Conservation (phyloP, 768 basidiomycete species). For the Agaricus blazei region DNA sequence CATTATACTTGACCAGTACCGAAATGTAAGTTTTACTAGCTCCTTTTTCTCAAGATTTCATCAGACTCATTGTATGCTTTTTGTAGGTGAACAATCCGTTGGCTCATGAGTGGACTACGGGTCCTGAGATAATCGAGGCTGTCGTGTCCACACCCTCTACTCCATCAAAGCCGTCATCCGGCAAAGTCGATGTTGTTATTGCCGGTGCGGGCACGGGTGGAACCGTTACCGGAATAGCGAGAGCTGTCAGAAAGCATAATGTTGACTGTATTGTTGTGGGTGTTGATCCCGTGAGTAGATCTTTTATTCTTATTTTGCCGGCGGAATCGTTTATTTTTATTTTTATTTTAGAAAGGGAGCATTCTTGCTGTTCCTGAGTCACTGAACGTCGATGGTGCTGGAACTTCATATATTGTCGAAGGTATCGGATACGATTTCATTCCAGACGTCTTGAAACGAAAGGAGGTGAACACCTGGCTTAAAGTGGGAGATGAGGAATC, state of each 20-base stretch:
- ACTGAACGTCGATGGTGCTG: conserved; percentile 52
- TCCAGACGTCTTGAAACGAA: conserved; percentile 68
- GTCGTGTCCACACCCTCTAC: conserved; percentile 64
- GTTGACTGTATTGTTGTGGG: conserved; percentile 71
- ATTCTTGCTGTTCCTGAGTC: conserved; percentile 70
- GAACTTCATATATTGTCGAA: conserved; percentile 71
- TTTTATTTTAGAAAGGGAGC: conserved; percentile 66
- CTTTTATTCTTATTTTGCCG: neutral
- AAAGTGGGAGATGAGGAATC: conserved; percentile 83
- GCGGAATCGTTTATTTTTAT: neutral
- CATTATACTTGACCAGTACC: conserved; percentile 91
- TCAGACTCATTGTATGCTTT: conserved; percentile 8
- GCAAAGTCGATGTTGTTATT: conserved; percentile 76
- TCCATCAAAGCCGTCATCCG: conserved; percentile 50
- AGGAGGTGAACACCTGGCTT: conserved; percentile 71
- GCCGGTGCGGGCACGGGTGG: conserved; percentile 94
- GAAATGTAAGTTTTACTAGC: conserved; percentile 46
- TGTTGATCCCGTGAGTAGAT: conserved; percentile 74
- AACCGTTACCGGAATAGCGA: conserved; percentile 84
- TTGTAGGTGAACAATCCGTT: conserved; percentile 74
- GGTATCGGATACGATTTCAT: conserved; percentile 98
- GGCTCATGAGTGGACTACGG: conserved; percentile 89
- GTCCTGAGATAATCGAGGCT: conserved; percentile 85
- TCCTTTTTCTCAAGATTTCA: neutral
- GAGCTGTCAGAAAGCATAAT: conserved; percentile 82